Percentiles rank a stretch among this genome's conserved stretches.
These are phyloP conservation scores for Saccharomycopsis amapae DNA, from an alignment of 805 yeast genomes.

Conservation along the genomic window DNA sequence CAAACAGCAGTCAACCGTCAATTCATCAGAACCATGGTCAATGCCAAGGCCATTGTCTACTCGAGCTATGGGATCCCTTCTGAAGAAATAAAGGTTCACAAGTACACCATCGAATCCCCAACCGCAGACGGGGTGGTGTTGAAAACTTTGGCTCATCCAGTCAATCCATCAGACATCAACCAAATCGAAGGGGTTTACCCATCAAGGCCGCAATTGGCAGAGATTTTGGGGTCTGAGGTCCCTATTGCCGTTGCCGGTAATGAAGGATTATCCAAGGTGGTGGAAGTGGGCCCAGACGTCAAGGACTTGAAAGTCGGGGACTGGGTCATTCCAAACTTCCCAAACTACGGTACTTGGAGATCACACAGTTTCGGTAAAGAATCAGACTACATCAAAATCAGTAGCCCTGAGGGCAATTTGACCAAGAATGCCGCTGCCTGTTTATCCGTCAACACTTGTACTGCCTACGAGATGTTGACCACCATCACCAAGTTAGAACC, in stretches of 20 bases:
- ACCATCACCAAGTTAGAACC: conserved; percentile 32
- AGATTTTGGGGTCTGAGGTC: conserved; percentile 47
- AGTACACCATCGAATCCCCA: conserved; percentile 37
- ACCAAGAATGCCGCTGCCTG: conserved; percentile 71
- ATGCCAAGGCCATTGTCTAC: conserved; percentile 63
- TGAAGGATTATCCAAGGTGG: conserved; percentile 85
- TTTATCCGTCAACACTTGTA: conserved; percentile 83
- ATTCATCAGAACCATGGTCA: conserved; percentile 13
- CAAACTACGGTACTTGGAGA: conserved; percentile 93
- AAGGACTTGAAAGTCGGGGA: conserved; percentile 55
- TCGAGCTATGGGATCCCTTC: conserved; percentile 60
- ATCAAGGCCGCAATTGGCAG: conserved; percentile 51
- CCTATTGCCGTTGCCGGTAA: conserved; percentile 88
- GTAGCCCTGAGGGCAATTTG: conserved; percentile 41
- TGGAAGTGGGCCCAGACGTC: conserved; percentile 58
- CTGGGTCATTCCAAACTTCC: conserved; percentile 74
- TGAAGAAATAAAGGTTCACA: conserved; percentile 46
- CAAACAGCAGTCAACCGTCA: not conserved
- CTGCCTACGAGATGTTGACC: conserved; percentile 83
- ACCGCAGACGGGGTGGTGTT: conserved; percentile 49
- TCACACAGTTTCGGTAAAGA: conserved; percentile 57
- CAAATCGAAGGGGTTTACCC: conserved; percentile 86
- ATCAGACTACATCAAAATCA: conserved; percentile 49
- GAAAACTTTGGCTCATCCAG: conserved; percentile 69
- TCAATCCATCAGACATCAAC: conserved; percentile 85